Percentiles rank a stretch among this genome's conserved stretches.
phyloP scores from a whole-genome alignment of 2,329 filamentous ascomycete species.

The Penicillium decumbens region DNA sequence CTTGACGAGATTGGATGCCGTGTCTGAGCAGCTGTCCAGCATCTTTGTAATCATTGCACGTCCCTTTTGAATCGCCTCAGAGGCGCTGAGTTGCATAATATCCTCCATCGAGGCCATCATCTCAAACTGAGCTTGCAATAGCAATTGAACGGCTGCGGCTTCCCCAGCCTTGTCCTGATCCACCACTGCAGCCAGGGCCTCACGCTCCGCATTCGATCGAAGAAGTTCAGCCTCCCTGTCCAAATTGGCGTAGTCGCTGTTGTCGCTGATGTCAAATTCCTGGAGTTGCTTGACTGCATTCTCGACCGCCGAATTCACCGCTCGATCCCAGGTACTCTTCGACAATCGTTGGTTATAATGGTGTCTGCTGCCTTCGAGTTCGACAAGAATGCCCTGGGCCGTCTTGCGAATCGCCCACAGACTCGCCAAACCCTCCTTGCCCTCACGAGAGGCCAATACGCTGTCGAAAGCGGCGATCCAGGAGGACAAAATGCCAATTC shows the following conservation, averaged over 20 bases:
- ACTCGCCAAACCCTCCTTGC: slow-evolving; percentile 62
- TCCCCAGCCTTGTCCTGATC: slow-evolving; percentile 83
- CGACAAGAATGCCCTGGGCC: slow-evolving; percentile 79
- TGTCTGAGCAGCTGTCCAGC: slow-evolving; percentile 68
- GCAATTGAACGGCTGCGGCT: slow-evolving; percentile 69
- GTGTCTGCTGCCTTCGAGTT: slow-evolving; percentile 83
- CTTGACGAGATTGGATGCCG: slow-evolving; percentile 80
- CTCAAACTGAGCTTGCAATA: slow-evolving; percentile 88
- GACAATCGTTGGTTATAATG: slow-evolving; percentile 82
- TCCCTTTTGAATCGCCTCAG: slow-evolving; percentile 75
- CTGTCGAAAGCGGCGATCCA: slow-evolving; percentile 92
- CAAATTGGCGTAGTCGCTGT: slow-evolving; percentile 65
- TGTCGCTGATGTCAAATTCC: slow-evolving; percentile 62
- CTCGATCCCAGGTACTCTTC: slow-evolving; percentile 79
- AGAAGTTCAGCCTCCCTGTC: slow-evolving; percentile 79
- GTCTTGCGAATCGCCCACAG: slow-evolving; percentile 76
- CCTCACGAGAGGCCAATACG: slow-evolving; percentile 67
- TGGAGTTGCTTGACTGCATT: slow-evolving; percentile 76
- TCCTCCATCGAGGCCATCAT: slow-evolving; percentile 78
- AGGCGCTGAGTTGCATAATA: slow-evolving; percentile 75
- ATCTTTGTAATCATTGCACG: slow-evolving; percentile 72
- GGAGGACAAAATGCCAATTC: slow-evolving; percentile 77
- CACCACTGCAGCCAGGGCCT: slow-evolving; percentile 69
- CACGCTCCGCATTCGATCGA: slow-evolving; percentile 75
- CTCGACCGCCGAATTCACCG: slow-evolving; percentile 79